phyloP scores from a whole-genome alignment of 371 early-diverging fungal species.

The Apophysomyces variabilis region DNA sequence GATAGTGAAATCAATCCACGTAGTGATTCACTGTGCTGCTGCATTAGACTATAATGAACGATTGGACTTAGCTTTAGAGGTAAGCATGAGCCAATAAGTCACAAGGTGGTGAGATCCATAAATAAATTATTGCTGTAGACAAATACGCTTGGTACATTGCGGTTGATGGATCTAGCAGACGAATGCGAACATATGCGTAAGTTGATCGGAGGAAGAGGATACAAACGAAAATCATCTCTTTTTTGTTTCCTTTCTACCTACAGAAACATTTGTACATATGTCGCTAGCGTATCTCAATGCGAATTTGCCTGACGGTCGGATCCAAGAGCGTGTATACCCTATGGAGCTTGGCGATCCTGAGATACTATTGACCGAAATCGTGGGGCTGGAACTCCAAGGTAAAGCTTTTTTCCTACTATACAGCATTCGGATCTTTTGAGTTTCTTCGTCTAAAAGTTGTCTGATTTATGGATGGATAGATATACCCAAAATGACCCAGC shows the following conservation, averaged over 20 bases:
- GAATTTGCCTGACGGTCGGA: slow-evolving; percentile 49
- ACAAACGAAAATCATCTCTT: background rate
- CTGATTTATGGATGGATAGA: slow-evolving; percentile 22
- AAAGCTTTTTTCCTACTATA: background rate
- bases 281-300: slow-evolving; percentile 52
- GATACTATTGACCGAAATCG: slow-evolving; percentile 54
- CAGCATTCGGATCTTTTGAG: too few species aligned
- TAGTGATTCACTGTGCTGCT: slow-evolving; percentile 70
- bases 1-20: slow-evolving; percentile 50
- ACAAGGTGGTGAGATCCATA: too few species aligned
- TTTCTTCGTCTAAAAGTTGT: background rate
- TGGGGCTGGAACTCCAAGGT: slow-evolving; percentile 52
- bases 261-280: slow-evolving; percentile 55
- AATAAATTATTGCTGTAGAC: slow-evolving; percentile 31
- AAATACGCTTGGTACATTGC: slow-evolving; percentile 64
- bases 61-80: slow-evolving; percentile 62
- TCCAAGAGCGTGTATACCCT: slow-evolving; percentile 64
- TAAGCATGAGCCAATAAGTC: slow-evolving; percentile 17
- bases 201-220: background rate
- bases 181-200: slow-evolving; percentile 56
- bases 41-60: slow-evolving; percentile 68
- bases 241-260: background rate
- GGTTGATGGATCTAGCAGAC: slow-evolving; percentile 64
- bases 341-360: slow-evolving; percentile 64
- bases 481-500: slow-evolving; percentile 57